phyloP scores from a whole-genome alignment of 192 early-diverging fungal species.

The Phlyctochytrium bullatum region DNA sequence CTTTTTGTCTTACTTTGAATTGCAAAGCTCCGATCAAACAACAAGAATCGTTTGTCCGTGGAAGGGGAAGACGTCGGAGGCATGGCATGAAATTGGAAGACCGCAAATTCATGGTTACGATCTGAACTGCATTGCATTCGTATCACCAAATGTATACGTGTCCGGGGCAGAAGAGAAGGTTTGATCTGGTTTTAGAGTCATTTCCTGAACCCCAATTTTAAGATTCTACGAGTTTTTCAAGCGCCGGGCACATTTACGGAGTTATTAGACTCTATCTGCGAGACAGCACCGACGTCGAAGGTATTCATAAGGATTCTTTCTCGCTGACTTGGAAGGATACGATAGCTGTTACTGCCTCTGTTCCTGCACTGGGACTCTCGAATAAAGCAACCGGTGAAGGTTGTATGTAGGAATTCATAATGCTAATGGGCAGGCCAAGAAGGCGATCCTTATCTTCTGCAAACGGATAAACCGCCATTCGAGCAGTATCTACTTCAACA shows the following conservation, averaged over 20 bases:
- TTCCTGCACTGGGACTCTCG: slow-evolving; percentile 90
- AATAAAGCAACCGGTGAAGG: slow-evolving; percentile 93
- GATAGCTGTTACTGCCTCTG: slow-evolving; percentile 73
- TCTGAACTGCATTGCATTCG: slow-evolving; percentile 79
- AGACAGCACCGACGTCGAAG: slow-evolving; percentile 26
- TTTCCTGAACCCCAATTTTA: no score
- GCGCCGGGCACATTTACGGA: slow-evolving; percentile 77
- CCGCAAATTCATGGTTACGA: slow-evolving; percentile 98
- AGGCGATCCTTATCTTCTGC: background rate
- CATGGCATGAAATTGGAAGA: slow-evolving; percentile 93
- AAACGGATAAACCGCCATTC: slow-evolving; percentile 61
- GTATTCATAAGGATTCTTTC: slow-evolving; percentile 38
- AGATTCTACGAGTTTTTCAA: slow-evolving; percentile 84
- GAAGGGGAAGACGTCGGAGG: slow-evolving; percentile 44
- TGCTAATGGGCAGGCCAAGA: background rate
- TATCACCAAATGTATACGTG: slow-evolving; percentile 70
- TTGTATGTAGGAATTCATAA: slow-evolving; percentile 24
- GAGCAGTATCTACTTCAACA: slow-evolving; percentile 87
- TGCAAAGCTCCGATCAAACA: slow-evolving; percentile 78
- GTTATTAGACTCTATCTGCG: slow-evolving; percentile 55
- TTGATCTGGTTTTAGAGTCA: no score
- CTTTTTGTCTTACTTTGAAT: slow-evolving; percentile 9
- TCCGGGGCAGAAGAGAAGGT: slow-evolving; percentile 94
- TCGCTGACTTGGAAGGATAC: no score
- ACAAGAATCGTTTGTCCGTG: slow-evolving; percentile 79